Conservation (phyloP, 257 asterid genomes). For the Rhazya stricta region DNA sequence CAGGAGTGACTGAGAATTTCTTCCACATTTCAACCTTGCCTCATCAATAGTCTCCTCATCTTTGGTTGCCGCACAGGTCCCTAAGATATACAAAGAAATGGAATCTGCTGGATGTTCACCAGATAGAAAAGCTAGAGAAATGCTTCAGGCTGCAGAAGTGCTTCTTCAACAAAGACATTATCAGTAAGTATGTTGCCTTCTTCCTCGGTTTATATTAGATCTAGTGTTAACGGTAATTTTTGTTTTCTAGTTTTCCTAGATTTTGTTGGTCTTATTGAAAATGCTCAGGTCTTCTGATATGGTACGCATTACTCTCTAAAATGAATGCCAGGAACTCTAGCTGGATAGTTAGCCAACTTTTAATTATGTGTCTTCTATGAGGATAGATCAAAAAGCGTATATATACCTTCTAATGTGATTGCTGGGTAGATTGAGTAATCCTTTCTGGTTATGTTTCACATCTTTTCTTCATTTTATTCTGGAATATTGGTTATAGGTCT, state of each 20-base stretch:
- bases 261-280: not conserved
- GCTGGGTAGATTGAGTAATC: not conserved
- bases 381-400: not conserved
- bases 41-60: not conserved
- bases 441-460: not conserved
- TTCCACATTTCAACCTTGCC: not conserved
- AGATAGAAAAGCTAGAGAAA: slow-evolving; percentile 82
- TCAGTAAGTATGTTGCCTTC: slow-evolving; percentile 5
- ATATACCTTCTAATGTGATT: not conserved
- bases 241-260: not conserved
- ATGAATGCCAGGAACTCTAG: not conserved
- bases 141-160: slow-evolving; percentile 58
- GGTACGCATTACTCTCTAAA: not conserved
- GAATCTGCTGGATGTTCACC: slow-evolving; percentile 86
- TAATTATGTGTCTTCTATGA: not conserved
- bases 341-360: not conserved
- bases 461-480: not conserved
- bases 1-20: not conserved
- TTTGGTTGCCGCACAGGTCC: slow-evolving; percentile 44
- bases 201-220: not conserved
- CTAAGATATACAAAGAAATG: slow-evolving; percentile 75
- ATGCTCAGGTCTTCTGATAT: not conserved
- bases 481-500: not conserved
- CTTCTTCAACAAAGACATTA: slow-evolving; percentile 48
- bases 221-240: not conserved